Conservation (phyloP, 2,329 filamentous ascomycete genomes). For the Periconia sp. region DNA sequence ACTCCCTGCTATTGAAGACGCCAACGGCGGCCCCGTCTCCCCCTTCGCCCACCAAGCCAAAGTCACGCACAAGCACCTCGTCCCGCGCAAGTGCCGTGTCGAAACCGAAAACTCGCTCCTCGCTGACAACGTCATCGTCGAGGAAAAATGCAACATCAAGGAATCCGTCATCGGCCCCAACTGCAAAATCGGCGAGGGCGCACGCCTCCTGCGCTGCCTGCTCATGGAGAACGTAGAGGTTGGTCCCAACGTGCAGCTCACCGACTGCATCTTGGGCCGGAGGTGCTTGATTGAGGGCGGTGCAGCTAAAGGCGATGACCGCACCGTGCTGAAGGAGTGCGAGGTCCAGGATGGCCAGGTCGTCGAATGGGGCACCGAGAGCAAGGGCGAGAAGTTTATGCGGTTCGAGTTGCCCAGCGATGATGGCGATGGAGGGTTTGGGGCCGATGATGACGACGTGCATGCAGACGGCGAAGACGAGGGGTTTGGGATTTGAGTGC, state of each 20-base stretch:
- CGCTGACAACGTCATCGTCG: constrained; percentile 84
- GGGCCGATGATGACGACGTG: constrained; percentile 14
- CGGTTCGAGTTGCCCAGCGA: constrained; percentile 47
- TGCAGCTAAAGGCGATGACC: constrained; percentile 50
- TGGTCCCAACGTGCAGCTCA: constrained; percentile 80
- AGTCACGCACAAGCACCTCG: constrained; percentile 78
- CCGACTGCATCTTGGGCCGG: constrained; percentile 82
- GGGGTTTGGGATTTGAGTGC: neutral
- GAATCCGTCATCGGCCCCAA: constrained; percentile 86
- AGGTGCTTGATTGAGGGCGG: constrained; percentile 81
- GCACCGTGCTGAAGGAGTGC: constrained; percentile 74
- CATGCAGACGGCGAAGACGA: neutral
- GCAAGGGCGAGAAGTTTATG: constrained; percentile 66
- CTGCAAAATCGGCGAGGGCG: constrained; percentile 84
- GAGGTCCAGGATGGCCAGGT: constrained; percentile 87
- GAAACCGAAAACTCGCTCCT: constrained; percentile 80
- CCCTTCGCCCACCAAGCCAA: constrained; percentile 79
- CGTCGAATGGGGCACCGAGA: constrained; percentile 66
- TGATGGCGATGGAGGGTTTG: constrained; percentile 34
- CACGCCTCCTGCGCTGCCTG: constrained; percentile 81
- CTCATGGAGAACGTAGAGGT: constrained; percentile 91
- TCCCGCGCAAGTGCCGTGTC: constrained; percentile 79
- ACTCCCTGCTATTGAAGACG: constrained; percentile 69
- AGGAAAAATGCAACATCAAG: constrained; percentile 89
- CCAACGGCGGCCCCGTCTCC: constrained; percentile 54